These are phyloP conservation scores for Aspergillus fijiensis DNA, from an alignment of 2,329 filamentous ascomycete genomes.

Conservation along the genomic window DNA sequence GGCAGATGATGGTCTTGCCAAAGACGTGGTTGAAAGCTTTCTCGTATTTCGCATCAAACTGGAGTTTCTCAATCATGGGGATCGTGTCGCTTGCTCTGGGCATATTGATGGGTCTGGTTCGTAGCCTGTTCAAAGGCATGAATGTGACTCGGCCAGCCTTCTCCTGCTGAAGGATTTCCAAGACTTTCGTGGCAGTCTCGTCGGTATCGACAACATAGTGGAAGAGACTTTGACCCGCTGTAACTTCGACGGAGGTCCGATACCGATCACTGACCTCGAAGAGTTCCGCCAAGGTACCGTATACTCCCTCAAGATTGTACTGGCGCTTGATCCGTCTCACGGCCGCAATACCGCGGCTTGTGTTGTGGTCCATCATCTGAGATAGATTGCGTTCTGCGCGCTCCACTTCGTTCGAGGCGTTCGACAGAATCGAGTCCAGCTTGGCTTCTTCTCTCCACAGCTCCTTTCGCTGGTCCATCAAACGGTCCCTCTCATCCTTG, in stretches of 20 bases:
- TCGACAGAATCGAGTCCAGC: constrained; percentile 72
- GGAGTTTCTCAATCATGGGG: constrained; percentile 79
- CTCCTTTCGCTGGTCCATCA: constrained; percentile 83
- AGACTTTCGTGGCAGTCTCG: constrained; percentile 76
- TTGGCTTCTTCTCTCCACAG: constrained; percentile 88
- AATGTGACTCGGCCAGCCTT: constrained; percentile 88
- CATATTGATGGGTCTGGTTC: constrained; percentile 68
- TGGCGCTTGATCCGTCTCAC: constrained; percentile 80
- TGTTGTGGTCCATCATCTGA: constrained; percentile 85
- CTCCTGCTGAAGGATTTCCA: constrained; percentile 75
- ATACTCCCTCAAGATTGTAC: constrained; percentile 77
- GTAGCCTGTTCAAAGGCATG: constrained; percentile 84
- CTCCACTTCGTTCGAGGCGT: constrained; percentile 73
- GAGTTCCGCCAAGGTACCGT: constrained; percentile 91
- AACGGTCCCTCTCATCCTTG: constrained; percentile 72
- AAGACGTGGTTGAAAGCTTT: constrained; percentile 93
- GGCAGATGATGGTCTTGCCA: constrained; percentile 90
- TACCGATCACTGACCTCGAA: constrained; percentile 82
- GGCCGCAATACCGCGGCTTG: constrained; percentile 80
- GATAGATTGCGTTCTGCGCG: constrained; percentile 75
- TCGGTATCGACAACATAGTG: constrained; percentile 95
- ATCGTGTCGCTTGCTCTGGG: constrained; percentile 85
- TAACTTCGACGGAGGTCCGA: constrained; percentile 85
- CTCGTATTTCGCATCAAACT: constrained; percentile 73
- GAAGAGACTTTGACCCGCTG: constrained; percentile 87